Conservation (phyloP, 352 stramenopile species). For the Albugo candida region DNA sequence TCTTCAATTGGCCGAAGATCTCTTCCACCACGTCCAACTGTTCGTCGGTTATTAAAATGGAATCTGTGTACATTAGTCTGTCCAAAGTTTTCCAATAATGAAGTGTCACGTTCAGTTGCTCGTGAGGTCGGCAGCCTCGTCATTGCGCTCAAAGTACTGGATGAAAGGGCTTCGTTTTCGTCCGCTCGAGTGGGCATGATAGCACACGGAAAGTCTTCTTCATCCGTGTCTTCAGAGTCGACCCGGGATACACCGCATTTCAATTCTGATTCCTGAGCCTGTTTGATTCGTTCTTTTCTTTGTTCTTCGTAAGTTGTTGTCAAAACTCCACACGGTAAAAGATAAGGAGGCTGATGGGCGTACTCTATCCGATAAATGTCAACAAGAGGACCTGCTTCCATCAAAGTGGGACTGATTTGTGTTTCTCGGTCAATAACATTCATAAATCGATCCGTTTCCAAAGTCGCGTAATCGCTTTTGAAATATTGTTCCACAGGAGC, state of each 20-base stretch:
- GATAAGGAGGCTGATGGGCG: conserved; percentile 46
- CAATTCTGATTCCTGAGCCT: conserved; percentile 12
- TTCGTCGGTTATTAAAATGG: neutral
- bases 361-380: conserved; percentile 62
- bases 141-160: neutral
- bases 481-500: conserved; percentile 77
- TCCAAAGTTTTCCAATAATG: no score
- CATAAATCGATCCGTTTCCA: conserved; percentile 74
- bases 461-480: conserved; percentile 73
- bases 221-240: neutral
- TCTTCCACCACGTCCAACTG: conserved; percentile 18
- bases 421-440: conserved; percentile 80
- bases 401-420: conserved; percentile 67
- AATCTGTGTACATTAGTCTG: no score
- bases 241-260: no score
- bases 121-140: conserved; percentile 20
- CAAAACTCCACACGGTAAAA: conserved; percentile 9
- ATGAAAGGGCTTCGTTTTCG: neutral
- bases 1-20: conserved; percentile 31
- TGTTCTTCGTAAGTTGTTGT: conserved; percentile 34
- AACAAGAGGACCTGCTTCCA: conserved; percentile 51
- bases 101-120: conserved; percentile 14
- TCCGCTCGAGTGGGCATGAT: neutral
- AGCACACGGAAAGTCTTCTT: neutral
- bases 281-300: conserved; percentile 30